Conservation (phyloP, 257 asterid genomes). For the Schizonepeta tenuifolia region DNA sequence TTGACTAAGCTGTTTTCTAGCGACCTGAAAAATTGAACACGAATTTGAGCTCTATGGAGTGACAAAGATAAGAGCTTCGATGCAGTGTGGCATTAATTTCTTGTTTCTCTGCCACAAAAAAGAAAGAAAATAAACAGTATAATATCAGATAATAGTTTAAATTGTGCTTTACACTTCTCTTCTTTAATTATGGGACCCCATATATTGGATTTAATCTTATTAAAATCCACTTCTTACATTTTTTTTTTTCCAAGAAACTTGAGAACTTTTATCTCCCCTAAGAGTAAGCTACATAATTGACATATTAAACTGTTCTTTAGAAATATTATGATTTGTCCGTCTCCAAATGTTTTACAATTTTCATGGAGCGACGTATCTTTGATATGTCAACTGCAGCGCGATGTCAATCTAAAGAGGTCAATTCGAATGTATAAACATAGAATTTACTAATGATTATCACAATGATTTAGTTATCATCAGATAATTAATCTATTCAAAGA, state of each 20-base stretch:
- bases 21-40: slow-evolving; percentile 36
- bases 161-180: background rate
- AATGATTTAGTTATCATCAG: background rate
- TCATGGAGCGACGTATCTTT: background rate
- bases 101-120: background rate
- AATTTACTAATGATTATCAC: background rate
- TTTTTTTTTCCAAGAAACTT: background rate
- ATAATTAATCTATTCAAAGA: background rate
- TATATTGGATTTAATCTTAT: background rate
- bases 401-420: background rate
- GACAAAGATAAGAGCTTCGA: slow-evolving; percentile 1
- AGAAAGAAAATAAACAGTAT: background rate
- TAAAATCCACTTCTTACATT: background rate
- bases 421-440: background rate
- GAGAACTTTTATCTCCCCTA: background rate
- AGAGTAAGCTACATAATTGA: slow-evolving; percentile 10
- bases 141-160: background rate
- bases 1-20: slow-evolving; percentile 20
- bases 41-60: slow-evolving; percentile 25
- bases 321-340: background rate
- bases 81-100: background rate
- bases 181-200: background rate
- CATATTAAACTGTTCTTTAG: background rate
- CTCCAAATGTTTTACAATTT: background rate
- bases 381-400: background rate